These are phyloP conservation scores for Coemansia sp. DNA, from an alignment of 192 early-diverging fungal genomes.

Conservation along the genomic window DNA sequence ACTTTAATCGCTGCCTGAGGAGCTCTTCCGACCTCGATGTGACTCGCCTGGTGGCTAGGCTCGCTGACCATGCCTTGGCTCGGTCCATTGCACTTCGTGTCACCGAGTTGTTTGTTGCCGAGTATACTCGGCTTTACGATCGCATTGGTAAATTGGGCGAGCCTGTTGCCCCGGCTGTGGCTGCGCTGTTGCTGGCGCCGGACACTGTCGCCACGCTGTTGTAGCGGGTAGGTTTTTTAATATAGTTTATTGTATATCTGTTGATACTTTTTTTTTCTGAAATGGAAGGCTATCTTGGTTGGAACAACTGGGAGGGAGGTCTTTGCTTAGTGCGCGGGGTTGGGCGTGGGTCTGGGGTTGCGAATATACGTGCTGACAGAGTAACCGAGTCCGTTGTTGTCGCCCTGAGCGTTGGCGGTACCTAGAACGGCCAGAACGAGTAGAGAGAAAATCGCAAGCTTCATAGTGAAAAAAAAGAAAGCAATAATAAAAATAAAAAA, in stretches of 20 bases:
- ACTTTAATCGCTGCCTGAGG: conserved; percentile 27
- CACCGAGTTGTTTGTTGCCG: conserved; percentile 18
- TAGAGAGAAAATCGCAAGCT: neutral
- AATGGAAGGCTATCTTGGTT: too few relatives aligned
- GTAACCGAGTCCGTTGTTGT: too few relatives aligned
- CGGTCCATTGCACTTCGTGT: neutral
- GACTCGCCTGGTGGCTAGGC: conserved; percentile 16
- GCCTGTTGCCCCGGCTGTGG: neutral
- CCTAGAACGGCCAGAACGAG: neutral
- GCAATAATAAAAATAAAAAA: too few relatives aligned
- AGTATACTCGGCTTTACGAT: conserved; percentile 18
- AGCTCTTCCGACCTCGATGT: conserved; percentile 33
- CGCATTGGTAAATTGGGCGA: neutral
- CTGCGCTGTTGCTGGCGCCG: neutral
- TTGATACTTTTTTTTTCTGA: too few relatives aligned
- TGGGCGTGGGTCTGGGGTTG: too few relatives aligned
- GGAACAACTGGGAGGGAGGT: too few relatives aligned
- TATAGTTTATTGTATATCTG: too few relatives aligned
- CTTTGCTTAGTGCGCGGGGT: too few relatives aligned
- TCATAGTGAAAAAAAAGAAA: neutral
- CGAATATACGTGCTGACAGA: too few relatives aligned
- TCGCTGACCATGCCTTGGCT: conserved; percentile 22
- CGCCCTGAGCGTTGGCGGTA: neutral
- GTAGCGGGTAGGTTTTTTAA: neutral
- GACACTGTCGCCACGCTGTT: conserved; percentile 14